Conservation (phyloP, 768 basidiomycete genomes). For the Ramaria sp. region DNA sequence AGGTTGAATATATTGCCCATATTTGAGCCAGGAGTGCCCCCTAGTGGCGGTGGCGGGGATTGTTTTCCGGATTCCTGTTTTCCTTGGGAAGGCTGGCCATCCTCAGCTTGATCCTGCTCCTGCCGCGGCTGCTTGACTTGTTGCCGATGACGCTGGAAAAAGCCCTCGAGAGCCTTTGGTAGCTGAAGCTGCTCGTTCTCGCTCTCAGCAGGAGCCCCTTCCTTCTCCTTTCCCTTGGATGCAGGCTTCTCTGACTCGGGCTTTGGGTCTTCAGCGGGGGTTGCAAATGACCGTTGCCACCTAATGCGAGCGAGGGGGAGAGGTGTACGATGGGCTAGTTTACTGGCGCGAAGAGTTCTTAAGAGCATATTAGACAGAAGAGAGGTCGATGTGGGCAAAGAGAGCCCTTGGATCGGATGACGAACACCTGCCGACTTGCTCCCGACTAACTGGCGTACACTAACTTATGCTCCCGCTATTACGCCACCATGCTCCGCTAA, state of each 20-base stretch:
- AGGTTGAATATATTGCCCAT: neutral
- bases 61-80: neutral
- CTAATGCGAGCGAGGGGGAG: constrained; percentile 22
- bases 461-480: neutral
- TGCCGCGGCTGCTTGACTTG: constrained; percentile 11
- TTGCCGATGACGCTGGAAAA: constrained; percentile 32
- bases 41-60: neutral
- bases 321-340: constrained; percentile 29
- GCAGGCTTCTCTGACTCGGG: constrained; percentile 19
- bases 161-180: constrained; percentile 64
- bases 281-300: constrained; percentile 35
- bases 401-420: constrained; percentile 1
- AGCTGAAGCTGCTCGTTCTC: constrained; percentile 30
- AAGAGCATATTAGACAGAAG: constrained; percentile 41
- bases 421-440: neutral
- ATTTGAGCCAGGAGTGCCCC: neutral
- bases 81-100: constrained; percentile 10
- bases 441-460: neutral
- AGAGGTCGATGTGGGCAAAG: constrained; percentile 9
- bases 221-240: constrained; percentile 14
- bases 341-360: constrained; percentile 46
- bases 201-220: constrained; percentile 15
- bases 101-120: constrained; percentile 27
- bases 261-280: constrained; percentile 29
- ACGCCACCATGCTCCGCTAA: too few relatives aligned